Conservation (phyloP, 169 alveolate species). For the Babesia ovata region DNA sequence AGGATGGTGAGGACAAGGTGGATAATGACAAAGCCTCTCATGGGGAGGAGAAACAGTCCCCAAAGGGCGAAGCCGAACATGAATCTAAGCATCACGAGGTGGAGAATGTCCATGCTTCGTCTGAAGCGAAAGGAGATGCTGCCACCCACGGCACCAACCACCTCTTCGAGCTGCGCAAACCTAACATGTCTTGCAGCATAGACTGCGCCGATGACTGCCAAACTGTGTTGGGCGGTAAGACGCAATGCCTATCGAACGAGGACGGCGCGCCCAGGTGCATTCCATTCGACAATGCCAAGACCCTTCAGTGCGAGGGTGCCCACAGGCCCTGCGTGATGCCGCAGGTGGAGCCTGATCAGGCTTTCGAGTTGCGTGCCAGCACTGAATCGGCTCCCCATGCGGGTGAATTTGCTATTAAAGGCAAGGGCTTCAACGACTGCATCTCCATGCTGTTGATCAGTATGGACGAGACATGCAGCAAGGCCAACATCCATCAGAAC, state of each 20-base stretch:
- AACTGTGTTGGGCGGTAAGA: slow-evolving; percentile 42
- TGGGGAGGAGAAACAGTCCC: background rate
- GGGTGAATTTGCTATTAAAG: slow-evolving; percentile 35
- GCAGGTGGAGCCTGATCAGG: slow-evolving; percentile 14
- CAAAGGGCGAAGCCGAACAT: background rate
- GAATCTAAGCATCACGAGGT: background rate
- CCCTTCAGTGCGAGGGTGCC: slow-evolving; percentile 16
- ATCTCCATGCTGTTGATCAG: slow-evolving; percentile 26
- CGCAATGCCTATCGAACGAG: slow-evolving; percentile 35
- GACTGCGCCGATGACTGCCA: slow-evolving; percentile 52
- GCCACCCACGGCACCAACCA: background rate
- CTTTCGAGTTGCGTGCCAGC: slow-evolving; percentile 13
- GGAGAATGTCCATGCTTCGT: background rate
- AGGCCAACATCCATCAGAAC: slow-evolving; percentile 12
- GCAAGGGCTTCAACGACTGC: slow-evolving; percentile 50
- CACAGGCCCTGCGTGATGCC: slow-evolving; percentile 52
- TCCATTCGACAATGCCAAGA: slow-evolving; percentile 17
- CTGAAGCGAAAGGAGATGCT: background rate
- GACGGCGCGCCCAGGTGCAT: slow-evolving; percentile 29
- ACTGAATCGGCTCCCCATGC: slow-evolving; percentile 6
- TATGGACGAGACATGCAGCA: slow-evolving; percentile 6
- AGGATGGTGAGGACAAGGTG: no score
- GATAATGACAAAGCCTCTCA: background rate
- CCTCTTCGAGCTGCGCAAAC: slow-evolving; percentile 2
- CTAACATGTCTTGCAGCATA: slow-evolving; percentile 19